Evolutionary conservation across 495 filamentous ascomycete genomes (phyloP).

Genomic region (Cercophora scortea): DNA sequence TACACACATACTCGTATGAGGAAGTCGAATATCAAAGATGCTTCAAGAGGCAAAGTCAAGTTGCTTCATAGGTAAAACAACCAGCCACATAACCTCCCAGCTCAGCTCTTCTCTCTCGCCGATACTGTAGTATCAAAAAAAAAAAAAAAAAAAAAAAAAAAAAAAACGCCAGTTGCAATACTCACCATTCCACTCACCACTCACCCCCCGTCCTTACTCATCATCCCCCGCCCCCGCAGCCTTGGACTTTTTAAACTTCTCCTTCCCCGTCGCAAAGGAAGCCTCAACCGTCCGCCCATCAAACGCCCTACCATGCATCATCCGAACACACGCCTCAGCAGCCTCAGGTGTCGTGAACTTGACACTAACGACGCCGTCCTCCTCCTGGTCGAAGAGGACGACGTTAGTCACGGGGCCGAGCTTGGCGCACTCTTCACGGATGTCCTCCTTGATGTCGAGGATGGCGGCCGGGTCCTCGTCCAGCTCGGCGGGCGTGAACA

Average conservation of each 20-base stretch:
- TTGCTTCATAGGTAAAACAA: too few species aligned
- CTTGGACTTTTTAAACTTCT: constrained; percentile 67
- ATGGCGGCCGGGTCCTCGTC: constrained; percentile 77
- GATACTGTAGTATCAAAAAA: too few species aligned
- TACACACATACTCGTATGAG: too few species aligned
- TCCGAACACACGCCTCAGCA: constrained; percentile 62
- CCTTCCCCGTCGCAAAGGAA: constrained; percentile 64
- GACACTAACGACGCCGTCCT: constrained; percentile 81
- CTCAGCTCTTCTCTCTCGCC: too few species aligned
- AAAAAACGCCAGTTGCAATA: too few species aligned
- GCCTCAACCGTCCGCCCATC: constrained; percentile 66
- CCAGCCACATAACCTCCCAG: too few species aligned
- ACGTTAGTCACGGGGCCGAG: constrained; percentile 86
- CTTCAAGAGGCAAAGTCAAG: too few species aligned
- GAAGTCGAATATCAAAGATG: too few species aligned
- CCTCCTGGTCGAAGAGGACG: constrained; percentile 78
- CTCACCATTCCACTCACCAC: too few species aligned
- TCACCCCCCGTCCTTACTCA: constrained; percentile 6
- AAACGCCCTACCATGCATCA: constrained; percentile 79
- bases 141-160: too few species aligned
- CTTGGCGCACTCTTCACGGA: constrained; percentile 82
- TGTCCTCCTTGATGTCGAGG: constrained; percentile 89
- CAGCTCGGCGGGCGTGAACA: constrained; percentile 86
- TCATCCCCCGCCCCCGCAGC: constrained; percentile 29
- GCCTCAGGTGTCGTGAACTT: constrained; percentile 62